Base-by-base conservation (phyloP, 2,329 filamentous ascomycete genomes). In the Paracoccidioides lutzii region DNA sequence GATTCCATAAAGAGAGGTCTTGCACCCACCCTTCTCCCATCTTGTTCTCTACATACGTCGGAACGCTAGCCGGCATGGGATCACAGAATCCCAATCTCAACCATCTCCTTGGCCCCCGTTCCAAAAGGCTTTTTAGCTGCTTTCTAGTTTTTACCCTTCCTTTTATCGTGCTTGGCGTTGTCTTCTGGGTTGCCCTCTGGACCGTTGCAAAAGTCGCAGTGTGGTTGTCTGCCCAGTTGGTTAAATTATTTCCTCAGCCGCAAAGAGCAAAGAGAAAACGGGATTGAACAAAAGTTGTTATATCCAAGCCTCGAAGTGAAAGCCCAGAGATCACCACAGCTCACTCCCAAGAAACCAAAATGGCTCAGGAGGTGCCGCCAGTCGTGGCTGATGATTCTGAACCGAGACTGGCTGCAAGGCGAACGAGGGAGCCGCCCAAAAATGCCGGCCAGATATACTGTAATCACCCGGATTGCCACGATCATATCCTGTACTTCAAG, bases 401-500 rank as follows among this genome's bases (percentile, higher is more conserved):
- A 57, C 70, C 69, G 54, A 70, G 68, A 61, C 62, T 73, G 53
- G 73, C 72, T 40, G 67, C 73, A 54, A 71, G 69, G 65, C 65
- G 71, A 59, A 66, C 67, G 46, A 69, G 72, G 58, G 78, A 81
- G 63, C 79, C 81, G 9, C 78, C 78, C 46, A 76, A 76, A 70
- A 89, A 89, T 61, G 67, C 75, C 0, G 87, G 87, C 14, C 84
- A 88, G 65, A 93, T 84, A 64, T 78, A 84, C 56, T 96, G 91
- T 70, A 81, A 81, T 14, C 81, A 82, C 62, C 71, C 78, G 0
- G 83, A 85, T 55, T 96, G 90, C 64, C 77, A 75, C 12, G 81
- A 85, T 53, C 77, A 83, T 4, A 65, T 78, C 4, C 79, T 77
- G 49, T 79, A 79, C 10, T 96, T 95, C 67, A 78, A 81, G 55